Percentiles rank a stretch among this genome's conserved stretches.
phyloP scores from a whole-genome alignment of 306 rosid species.

The Pyrus betulifolia region DNA sequence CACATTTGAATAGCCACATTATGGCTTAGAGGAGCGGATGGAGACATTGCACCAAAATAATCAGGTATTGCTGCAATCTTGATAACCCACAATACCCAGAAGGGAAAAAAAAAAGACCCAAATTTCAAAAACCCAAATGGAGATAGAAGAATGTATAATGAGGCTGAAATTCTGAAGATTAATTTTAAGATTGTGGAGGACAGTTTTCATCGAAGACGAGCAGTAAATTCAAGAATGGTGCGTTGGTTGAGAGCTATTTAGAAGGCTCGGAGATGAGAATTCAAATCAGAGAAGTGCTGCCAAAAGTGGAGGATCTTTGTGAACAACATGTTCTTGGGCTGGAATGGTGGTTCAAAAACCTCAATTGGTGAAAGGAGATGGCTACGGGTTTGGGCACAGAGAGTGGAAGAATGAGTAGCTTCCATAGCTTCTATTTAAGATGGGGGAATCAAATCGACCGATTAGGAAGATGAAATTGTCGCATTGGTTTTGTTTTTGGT shows the following conservation, averaged over 20 bases:
- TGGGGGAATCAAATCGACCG: too few relatives aligned
- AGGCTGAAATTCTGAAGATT: conserved; percentile 47
- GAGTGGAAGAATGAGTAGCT: neutral
- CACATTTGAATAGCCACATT: too few relatives aligned
- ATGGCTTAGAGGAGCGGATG: too few relatives aligned
- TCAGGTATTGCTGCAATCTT: too few relatives aligned
- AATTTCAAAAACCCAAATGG: neutral
- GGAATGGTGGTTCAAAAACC: conserved; percentile 40
- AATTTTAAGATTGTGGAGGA: conserved; percentile 22
- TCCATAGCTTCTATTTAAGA: too few relatives aligned
- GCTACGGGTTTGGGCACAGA: conserved; percentile 24
- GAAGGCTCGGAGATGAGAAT: conserved; percentile 8
- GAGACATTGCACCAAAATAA: too few relatives aligned
- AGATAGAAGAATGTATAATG: conserved; percentile 4
- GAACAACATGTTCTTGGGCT: conserved; percentile 33
- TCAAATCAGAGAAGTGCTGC: conserved; percentile 40
- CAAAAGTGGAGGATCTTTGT: conserved; percentile 25
- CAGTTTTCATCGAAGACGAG: conserved; percentile 38
- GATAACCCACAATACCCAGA: conserved; percentile 13
- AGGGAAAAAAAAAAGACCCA: neutral
- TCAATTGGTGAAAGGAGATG: conserved; percentile 34
- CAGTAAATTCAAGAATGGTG: conserved; percentile 54
- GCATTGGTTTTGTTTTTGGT: too few relatives aligned
- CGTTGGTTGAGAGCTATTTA: conserved; percentile 21
- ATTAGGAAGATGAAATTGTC: too few relatives aligned